phyloP scores from a whole-genome alignment of 257 asterid genomes.

The Jaltomata sinuosa region DNA sequence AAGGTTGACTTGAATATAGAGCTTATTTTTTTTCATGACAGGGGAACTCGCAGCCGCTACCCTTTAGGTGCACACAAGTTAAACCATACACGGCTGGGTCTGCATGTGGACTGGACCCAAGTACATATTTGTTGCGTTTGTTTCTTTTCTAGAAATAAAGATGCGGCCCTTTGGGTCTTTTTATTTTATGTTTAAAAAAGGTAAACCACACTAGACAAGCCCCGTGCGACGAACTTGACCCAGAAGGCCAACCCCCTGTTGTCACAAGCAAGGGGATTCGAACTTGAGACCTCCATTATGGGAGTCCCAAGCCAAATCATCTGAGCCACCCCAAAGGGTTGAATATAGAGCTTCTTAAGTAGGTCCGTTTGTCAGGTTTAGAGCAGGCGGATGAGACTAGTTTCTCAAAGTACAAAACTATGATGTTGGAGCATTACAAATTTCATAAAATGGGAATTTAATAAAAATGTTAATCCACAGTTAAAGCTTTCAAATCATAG shows the following conservation, averaged over 20 bases:
- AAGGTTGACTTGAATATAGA: not conserved
- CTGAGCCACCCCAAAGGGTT: not conserved
- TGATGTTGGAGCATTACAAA: not conserved
- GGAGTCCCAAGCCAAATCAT: not conserved
- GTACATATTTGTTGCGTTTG: no score
- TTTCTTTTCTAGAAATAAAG: no score
- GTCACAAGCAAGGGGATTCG: not conserved
- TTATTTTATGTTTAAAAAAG: no score
- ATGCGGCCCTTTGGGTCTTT: no score
- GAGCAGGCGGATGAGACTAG: not conserved
- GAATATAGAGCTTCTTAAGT: not conserved
- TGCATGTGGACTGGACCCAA: no score
- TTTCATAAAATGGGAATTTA: not conserved
- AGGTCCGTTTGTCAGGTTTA: not conserved
- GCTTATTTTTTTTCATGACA: not conserved
- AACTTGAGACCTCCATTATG: not conserved
- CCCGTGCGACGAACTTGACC: not conserved
- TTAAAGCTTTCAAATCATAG: not conserved
- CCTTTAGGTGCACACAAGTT: not conserved
- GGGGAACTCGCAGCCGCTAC: not conserved
- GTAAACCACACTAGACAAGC: not conserved
- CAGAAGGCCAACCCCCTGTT: not conserved
- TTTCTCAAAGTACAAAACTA: not conserved
- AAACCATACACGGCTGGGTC: no score
- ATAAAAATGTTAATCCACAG: not conserved